These are phyloP conservation scores for Iberis amara DNA, from an alignment of 441 rosid species.

Conservation along the genomic window DNA sequence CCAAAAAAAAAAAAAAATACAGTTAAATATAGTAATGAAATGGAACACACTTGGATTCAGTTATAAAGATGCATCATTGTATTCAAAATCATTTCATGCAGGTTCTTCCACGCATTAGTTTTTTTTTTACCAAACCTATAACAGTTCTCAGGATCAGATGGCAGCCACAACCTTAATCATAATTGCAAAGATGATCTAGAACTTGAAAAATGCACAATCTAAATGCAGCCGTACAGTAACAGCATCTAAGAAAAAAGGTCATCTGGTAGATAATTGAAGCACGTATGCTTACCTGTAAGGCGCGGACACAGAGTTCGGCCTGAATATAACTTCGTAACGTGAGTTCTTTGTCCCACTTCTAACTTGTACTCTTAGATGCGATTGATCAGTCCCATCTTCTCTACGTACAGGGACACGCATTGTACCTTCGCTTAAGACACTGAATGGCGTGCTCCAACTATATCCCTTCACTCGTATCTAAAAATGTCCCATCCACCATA, in stretches of 20 bases:
- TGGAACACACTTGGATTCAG: conserved; percentile 18
- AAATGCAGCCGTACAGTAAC: conserved; percentile 10
- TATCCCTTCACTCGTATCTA: conserved; percentile 78
- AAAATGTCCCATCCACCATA: conserved; percentile 19
- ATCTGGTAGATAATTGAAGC: no score
- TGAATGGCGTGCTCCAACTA: conserved; percentile 88
- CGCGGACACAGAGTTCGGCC: conserved; percentile 75
- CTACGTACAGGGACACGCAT: conserved; percentile 68
- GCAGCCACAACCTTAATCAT: background rate
- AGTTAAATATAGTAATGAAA: background rate
- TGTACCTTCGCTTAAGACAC: conserved; percentile 71
- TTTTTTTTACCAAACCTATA: conserved; percentile 10
- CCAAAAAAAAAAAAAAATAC: conserved; percentile 4
- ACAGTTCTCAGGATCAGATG: conserved; percentile 8
- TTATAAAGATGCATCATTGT: conserved; percentile 14
- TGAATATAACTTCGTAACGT: conserved; percentile 86
- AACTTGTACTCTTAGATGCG: conserved; percentile 74
- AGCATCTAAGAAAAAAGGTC: conserved; percentile 12
- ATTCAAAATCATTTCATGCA: conserved; percentile 1
- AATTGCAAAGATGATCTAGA: conserved; percentile 17
- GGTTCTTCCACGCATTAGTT: background rate
- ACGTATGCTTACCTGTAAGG: conserved; percentile 72
- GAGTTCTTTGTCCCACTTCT: conserved; percentile 92
- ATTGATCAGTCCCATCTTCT: conserved; percentile 47
- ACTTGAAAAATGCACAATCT: conserved; percentile 7